Conservation (phyloP, 139 green algal genomes). For the Pseudopediastrum boryanum region DNA sequence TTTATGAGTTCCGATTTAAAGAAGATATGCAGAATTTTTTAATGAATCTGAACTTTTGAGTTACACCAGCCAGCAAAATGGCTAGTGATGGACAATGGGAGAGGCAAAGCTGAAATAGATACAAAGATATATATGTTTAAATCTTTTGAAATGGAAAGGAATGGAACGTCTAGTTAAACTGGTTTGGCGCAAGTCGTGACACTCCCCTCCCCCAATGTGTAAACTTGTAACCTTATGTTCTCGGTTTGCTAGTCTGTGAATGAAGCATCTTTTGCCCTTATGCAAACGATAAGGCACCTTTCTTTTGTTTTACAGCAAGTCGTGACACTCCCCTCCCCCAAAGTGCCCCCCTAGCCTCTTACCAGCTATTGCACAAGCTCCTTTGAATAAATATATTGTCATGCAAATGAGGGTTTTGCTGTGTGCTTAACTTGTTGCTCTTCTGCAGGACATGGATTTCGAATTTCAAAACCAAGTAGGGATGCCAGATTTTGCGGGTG, state of each 20-base stretch:
- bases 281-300: background rate
- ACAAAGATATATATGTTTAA: no score
- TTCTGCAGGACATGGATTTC: constrained; percentile 20
- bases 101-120: no score
- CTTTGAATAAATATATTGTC: background rate
- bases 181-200: background rate
- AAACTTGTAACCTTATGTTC: no score
- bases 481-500: background rate
- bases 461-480: constrained; percentile 5
- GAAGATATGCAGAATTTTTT: no score
- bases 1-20: no score
- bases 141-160: no score
- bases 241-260: no score
- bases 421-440: background rate
- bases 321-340: background rate
- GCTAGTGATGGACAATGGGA: no score
- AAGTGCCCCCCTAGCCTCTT: background rate
- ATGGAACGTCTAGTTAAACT: no score
- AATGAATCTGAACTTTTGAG: no score
- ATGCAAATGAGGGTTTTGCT: background rate
- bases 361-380: background rate
- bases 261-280: background rate
- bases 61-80: no score
- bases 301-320: background rate
- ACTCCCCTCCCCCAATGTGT: background rate